Conservation (phyloP, 1,139 yeast species). For the Hansenula lynferdii region DNA sequence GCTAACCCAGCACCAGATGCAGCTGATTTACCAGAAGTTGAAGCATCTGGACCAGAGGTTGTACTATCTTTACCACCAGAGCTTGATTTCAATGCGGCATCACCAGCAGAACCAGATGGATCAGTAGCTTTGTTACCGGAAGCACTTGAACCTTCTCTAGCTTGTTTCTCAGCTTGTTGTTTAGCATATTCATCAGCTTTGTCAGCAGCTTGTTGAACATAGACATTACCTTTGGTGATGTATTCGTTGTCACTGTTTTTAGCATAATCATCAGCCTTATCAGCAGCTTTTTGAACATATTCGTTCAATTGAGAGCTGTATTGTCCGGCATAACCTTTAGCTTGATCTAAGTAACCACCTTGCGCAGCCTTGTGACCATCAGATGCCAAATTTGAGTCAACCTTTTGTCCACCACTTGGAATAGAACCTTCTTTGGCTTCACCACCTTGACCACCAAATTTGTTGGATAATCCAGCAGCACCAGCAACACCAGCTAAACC, state of each 20-base stretch:
- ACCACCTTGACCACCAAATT: slow-evolving; percentile 2
- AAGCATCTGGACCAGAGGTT: too few relatives aligned
- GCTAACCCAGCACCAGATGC: slow-evolving; percentile 11
- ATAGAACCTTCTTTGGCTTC: background rate
- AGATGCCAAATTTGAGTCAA: background rate
- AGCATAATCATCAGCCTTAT: slow-evolving; percentile 12
- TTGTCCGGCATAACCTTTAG: slow-evolving; percentile 5
- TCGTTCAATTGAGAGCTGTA: slow-evolving; percentile 6
- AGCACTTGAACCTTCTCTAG: background rate
- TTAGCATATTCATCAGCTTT: slow-evolving; percentile 7
- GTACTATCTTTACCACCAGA: slow-evolving; percentile 9
- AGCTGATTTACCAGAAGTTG: too few relatives aligned
- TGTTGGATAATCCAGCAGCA: slow-evolving; percentile 4
- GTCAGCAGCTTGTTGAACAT: slow-evolving; percentile 4
- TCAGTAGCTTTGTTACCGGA: background rate
- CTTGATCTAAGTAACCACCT: slow-evolving; percentile 1
- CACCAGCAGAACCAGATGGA: background rate
- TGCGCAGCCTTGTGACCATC: background rate
- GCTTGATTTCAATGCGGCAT: slow-evolving; percentile 2
- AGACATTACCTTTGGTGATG: slow-evolving; percentile 8
- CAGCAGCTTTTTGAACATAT: slow-evolving; percentile 11
- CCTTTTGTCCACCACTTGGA: slow-evolving; percentile 1
- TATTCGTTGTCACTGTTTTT: slow-evolving; percentile 8
- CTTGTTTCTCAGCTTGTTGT: slow-evolving; percentile 1
- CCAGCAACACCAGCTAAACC: slow-evolving; percentile 4